Percentiles rank a stretch among this genome's conserved stretches.
Conservation (phyloP, 2,329 filamentous ascomycete species). For the Pseudocercospora fuligena region DNA sequence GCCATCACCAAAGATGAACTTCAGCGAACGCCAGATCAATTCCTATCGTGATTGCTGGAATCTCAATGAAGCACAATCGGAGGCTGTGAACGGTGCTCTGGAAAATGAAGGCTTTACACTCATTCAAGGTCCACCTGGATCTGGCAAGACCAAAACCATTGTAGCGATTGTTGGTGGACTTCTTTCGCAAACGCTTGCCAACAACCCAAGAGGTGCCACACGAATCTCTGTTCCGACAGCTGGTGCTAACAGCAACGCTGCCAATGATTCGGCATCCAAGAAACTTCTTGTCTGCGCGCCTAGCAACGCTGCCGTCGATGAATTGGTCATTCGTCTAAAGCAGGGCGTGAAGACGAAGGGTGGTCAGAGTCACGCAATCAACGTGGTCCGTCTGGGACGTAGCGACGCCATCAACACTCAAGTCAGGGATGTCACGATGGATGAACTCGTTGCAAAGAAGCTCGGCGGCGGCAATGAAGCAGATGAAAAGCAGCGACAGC, state of each 20-base stretch:
- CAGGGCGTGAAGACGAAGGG: constrained; percentile 77
- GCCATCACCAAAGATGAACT: constrained; percentile 84
- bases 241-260: constrained; percentile 27
- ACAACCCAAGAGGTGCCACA: constrained; percentile 42
- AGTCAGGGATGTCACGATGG: constrained; percentile 89
- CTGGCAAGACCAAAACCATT: constrained; percentile 93
- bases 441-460: constrained; percentile 82
- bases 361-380: constrained; percentile 75
- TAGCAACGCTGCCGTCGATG: constrained; percentile 96
- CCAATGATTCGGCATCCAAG: constrained; percentile 60
- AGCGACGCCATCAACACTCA: constrained; percentile 89
- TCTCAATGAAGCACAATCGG: constrained; percentile 86
- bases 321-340: constrained; percentile 91
- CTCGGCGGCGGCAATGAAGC: constrained; percentile 53
- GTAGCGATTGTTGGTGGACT: constrained; percentile 92
- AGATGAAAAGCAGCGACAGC: constrained; percentile 52
- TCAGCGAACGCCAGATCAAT: constrained; percentile 73
- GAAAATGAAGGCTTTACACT: constrained; percentile 97
- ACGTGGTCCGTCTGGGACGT: constrained; percentile 86
- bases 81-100: constrained; percentile 86
- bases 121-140: constrained; percentile 93
- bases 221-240: constrained; percentile 45
- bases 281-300: constrained; percentile 97
- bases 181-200: constrained; percentile 64
- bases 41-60: constrained; percentile 76